These are phyloP conservation scores for Sordariomycetes sp. DNA, from an alignment of 2,329 filamentous ascomycete species.

Conservation along the genomic window DNA sequence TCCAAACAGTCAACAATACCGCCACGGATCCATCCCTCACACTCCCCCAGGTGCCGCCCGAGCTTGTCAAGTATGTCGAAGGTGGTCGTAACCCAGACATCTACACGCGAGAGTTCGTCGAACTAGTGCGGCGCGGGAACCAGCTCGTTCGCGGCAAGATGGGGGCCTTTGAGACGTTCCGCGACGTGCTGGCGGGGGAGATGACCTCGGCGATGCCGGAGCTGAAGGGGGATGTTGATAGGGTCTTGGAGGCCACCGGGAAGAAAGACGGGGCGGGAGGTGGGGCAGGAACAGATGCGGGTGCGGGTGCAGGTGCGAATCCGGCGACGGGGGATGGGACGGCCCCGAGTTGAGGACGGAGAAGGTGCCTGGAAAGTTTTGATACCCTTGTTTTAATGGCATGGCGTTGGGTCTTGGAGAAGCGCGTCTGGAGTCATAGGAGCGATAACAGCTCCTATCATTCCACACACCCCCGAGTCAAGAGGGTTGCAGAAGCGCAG, in stretches of 20 bases:
- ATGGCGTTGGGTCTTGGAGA: background rate
- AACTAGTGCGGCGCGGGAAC: slow-evolving; percentile 55
- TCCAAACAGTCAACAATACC: slow-evolving; percentile 26
- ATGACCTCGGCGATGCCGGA: slow-evolving; percentile 49
- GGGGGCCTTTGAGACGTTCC: slow-evolving; percentile 47
- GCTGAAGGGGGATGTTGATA: slow-evolving; percentile 39
- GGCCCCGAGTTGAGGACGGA: no score
- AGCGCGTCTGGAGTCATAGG: background rate
- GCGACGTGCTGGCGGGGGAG: slow-evolving; percentile 51
- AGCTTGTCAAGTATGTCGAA: slow-evolving; percentile 59
- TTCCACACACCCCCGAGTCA: no score
- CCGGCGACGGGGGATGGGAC: background rate
- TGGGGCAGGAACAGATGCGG: background rate
- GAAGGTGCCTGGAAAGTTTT: background rate
- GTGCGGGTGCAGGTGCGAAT: background rate
- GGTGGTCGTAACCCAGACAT: slow-evolving; percentile 64
- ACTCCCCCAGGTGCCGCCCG: slow-evolving; percentile 46
- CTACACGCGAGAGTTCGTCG: slow-evolving; percentile 64
- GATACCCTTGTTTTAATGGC: background rate
- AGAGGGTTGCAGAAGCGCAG: no score
- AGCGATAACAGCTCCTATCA: background rate
- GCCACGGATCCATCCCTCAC: slow-evolving; percentile 23
- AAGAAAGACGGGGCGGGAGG: slow-evolving; percentile 1
- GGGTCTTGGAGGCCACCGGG: slow-evolving; percentile 36
- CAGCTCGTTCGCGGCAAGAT: slow-evolving; percentile 57